A percentile compares a stretch with the other conserved stretches of the same genome.
Conservation (phyloP, 371 early-diverging fungal species). For the Rhizopus arrhizus region DNA sequence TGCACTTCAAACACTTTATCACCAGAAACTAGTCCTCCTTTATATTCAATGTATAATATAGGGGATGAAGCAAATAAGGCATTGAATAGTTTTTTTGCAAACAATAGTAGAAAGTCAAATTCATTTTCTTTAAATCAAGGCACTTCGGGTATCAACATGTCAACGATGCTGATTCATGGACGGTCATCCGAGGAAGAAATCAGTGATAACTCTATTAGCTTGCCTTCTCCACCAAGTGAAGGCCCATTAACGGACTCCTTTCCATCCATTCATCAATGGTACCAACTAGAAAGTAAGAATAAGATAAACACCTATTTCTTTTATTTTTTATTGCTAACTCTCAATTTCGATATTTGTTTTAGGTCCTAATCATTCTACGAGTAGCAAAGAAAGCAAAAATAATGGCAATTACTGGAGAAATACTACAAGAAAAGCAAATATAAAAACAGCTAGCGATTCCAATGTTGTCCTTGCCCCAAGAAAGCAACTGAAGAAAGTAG, state of each 20-base stretch:
- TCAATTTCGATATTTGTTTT: neutral
- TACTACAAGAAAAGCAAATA: neutral
- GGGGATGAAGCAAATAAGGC: slow-evolving; percentile 20
- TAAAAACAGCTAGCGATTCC: neutral
- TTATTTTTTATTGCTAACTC: neutral
- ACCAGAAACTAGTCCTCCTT: slow-evolving; percentile 12
- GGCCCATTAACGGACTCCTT: slow-evolving; percentile 1
- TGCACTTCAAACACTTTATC: slow-evolving; percentile 23
- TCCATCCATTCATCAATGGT: slow-evolving; percentile 24
- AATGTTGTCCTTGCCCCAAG: slow-evolving; percentile 9
- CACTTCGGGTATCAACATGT: slow-evolving; percentile 27
- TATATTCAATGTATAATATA: slow-evolving; percentile 3
- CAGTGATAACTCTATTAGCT: neutral
- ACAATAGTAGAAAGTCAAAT: slow-evolving; percentile 5
- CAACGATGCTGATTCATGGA: slow-evolving; percentile 20
- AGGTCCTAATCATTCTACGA: slow-evolving; percentile 9
- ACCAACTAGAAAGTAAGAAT: slow-evolving; percentile 15
- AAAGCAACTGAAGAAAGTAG: slow-evolving; percentile 68
- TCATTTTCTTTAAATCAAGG: slow-evolving; percentile 3
- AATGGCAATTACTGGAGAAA: slow-evolving; percentile 19
- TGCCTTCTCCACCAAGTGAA: slow-evolving; percentile 21
- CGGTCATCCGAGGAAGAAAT: neutral
- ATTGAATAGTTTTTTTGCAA: slow-evolving; percentile 17
- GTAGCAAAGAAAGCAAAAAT: neutral
- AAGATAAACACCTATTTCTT: neutral